Percentiles rank a stretch among this genome's conserved stretches.
Conservation (phyloP, 768 basidiomycete genomes). For the Tephrocybe sp. region DNA sequence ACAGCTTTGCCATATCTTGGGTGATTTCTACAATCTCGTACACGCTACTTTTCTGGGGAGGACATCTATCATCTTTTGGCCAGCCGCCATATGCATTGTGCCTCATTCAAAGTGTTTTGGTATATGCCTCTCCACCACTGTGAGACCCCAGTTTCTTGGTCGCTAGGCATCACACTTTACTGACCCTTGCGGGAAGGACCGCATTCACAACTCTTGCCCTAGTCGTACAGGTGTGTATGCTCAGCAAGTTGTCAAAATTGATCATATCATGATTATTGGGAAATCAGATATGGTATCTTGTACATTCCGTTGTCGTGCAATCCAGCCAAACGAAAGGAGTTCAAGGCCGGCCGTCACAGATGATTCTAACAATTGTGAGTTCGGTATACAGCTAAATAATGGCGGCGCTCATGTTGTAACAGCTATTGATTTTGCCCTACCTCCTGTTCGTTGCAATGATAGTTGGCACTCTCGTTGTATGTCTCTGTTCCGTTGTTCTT, state of each 20-base stretch:
- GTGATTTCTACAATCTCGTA: constrained; percentile 27
- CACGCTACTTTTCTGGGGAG: constrained; percentile 24
- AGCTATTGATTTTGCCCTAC: not conserved
- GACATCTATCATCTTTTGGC: constrained; percentile 11
- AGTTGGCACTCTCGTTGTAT: not conserved
- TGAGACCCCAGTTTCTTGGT: not conserved
- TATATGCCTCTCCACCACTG: constrained; percentile 22
- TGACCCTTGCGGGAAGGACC: constrained; percentile 9
- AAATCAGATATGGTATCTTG: constrained; percentile 21
- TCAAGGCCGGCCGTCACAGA: not conserved
- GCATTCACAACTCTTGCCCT: constrained; percentile 23
- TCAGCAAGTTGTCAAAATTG: too few species aligned
- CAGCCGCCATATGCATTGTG: constrained; percentile 22
- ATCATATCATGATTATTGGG: not conserved
- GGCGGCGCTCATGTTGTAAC: not conserved
- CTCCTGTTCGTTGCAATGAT: not conserved
- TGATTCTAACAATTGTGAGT: constrained; percentile 7
- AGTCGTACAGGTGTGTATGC: constrained; percentile 18
- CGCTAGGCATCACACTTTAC: not conserved
- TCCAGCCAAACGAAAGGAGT: not conserved
- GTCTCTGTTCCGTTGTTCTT: too few species aligned
- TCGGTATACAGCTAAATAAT: not conserved
- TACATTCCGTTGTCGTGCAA: constrained; percentile 13
- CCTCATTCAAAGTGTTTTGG: constrained; percentile 21
- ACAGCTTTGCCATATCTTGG: constrained; percentile 28